Conservation (phyloP, 2,329 filamentous ascomycete species). For the Talaromyces funiculosus region DNA sequence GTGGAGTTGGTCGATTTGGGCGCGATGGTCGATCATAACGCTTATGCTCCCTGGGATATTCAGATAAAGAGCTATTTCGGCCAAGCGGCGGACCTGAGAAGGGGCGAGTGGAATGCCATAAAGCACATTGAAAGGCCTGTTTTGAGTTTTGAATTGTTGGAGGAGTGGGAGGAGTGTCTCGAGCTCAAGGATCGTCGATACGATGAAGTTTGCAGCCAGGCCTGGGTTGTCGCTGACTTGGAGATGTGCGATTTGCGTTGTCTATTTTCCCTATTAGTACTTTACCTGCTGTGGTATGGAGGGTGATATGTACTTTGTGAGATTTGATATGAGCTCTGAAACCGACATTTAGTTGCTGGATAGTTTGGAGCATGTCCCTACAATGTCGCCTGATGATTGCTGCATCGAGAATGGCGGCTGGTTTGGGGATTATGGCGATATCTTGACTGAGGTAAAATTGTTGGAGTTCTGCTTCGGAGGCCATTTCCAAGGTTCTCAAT, state of each 20-base stretch:
- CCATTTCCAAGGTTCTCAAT: background rate
- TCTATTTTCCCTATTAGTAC: background rate
- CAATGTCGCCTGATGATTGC: slow-evolving; percentile 64
- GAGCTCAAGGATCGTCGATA: background rate
- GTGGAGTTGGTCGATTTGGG: background rate
- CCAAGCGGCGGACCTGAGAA: background rate
- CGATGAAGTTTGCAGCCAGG: background rate
- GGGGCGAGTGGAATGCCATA: background rate
- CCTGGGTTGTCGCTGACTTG: background rate
- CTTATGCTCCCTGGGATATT: background rate
- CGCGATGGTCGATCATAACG: background rate
- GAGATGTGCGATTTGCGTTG: background rate
- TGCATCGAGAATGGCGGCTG: slow-evolving; percentile 63
- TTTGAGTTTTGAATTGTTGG: background rate
- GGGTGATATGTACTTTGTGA: background rate
- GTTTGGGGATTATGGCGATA: slow-evolving; percentile 57
- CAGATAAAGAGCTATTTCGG: background rate
- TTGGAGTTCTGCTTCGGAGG: background rate
- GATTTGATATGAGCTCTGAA: background rate
- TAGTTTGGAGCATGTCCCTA: slow-evolving; percentile 56
- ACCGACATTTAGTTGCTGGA: background rate
- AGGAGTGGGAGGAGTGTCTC: background rate
- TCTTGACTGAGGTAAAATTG: slow-evolving; percentile 32
- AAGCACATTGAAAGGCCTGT: background rate
- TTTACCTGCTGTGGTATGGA: background rate